phyloP scores from a whole-genome alignment of 176 grass and related monocot species.

The Tillandsia leiboldiana region DNA sequence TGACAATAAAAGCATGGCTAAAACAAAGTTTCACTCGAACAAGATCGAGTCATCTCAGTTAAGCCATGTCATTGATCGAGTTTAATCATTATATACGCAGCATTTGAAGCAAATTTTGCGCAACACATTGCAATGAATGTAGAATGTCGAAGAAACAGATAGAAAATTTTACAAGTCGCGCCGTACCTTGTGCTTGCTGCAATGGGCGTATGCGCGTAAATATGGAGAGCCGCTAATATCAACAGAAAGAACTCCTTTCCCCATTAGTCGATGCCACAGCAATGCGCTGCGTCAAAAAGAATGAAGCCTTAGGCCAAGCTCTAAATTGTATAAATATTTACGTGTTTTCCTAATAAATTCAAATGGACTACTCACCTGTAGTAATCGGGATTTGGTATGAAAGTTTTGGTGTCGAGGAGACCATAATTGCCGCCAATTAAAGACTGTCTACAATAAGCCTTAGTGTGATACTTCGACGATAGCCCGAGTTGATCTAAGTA shows the following conservation, averaged over 20 bases:
- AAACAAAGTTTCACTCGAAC: too few species aligned
- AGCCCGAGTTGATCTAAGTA: constrained; percentile 94
- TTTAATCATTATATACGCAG: too few species aligned
- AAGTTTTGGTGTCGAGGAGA: constrained; percentile 78
- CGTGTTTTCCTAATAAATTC: too few species aligned
- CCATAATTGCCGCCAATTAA: constrained; percentile 95
- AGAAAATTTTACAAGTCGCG: background rate
- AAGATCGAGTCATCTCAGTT: too few species aligned
- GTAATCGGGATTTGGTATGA: constrained; percentile 90
- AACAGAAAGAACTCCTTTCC: constrained; percentile 61
- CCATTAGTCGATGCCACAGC: constrained; percentile 91
- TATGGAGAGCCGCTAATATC: constrained; percentile 61
- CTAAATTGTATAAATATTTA: background rate
- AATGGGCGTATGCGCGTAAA: constrained; percentile 80
- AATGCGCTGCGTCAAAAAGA: constrained; percentile 45
- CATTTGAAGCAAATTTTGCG: too few species aligned
- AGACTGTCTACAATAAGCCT: constrained; percentile 86
- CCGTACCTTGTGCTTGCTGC: constrained; percentile 61
- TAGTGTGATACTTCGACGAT: constrained; percentile 82
- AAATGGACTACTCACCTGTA: constrained; percentile 47
- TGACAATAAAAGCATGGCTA: too few species aligned
- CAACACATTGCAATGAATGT: too few species aligned
- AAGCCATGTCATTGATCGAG: too few species aligned
- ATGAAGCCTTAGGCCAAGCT: background rate
- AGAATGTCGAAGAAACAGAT: background rate